phyloP scores from a whole-genome alignment of 805 yeast species.

The Metschnikowia picachoensis region DNA sequence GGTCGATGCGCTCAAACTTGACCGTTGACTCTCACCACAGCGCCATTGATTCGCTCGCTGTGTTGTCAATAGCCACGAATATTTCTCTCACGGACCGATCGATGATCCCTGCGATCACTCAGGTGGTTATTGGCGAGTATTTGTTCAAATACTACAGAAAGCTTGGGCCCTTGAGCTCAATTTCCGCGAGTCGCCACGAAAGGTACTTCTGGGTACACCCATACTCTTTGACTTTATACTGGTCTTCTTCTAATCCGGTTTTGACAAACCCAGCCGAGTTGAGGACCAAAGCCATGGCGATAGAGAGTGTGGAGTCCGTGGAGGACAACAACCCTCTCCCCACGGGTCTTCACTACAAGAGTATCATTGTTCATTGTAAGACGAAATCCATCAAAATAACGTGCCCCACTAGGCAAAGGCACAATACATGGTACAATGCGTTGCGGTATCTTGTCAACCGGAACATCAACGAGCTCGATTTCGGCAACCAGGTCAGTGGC shows the following conservation, averaged over 20 bases:
- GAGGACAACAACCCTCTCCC: constrained; percentile 86
- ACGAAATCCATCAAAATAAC: constrained; percentile 71
- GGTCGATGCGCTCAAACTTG: constrained; percentile 28
- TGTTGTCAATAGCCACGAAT: constrained; percentile 52
- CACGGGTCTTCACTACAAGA: constrained; percentile 81
- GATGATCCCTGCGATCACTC: constrained; percentile 83
- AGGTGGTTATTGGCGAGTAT: constrained; percentile 90
- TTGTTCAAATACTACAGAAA: constrained; percentile 80
- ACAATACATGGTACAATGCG: constrained; percentile 87
- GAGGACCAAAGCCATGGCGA: constrained; percentile 76
- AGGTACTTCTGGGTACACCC: constrained; percentile 97
- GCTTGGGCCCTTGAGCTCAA: constrained; percentile 67
- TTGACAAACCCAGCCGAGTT: constrained; percentile 61
- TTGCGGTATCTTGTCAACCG: constrained; percentile 69
- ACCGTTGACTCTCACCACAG: constrained; percentile 26
- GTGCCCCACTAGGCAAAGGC: constrained; percentile 82
- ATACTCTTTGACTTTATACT: constrained; percentile 81
- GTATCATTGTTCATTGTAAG: constrained; percentile 70
- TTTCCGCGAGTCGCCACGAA: constrained; percentile 80
- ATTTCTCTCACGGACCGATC: constrained; percentile 64
- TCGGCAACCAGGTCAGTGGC: constrained; percentile 22
- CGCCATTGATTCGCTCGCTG: constrained; percentile 30
- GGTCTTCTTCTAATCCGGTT: constrained; percentile 83
- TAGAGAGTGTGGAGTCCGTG: constrained; percentile 71
- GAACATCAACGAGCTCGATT: constrained; percentile 53